phyloP scores from a whole-genome alignment of 2,329 filamentous ascomycete species.

The Fusarium tanahbumbuense region DNA sequence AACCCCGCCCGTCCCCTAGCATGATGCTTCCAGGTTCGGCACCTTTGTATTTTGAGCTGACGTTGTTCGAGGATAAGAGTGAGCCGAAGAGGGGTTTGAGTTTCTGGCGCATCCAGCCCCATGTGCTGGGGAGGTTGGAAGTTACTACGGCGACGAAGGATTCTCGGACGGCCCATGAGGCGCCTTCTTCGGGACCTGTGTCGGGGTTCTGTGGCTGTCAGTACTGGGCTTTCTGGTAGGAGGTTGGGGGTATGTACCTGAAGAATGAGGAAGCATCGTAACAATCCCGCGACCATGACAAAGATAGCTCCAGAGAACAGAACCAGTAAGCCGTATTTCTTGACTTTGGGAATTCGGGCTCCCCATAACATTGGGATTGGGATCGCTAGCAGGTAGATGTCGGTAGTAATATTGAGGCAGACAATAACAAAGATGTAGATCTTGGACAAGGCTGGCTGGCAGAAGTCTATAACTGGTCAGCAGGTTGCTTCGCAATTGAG shows the following conservation, averaged over 20 bases:
- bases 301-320: constrained; percentile 60
- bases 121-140: constrained; percentile 52
- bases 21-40: constrained; percentile 42
- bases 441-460: constrained; percentile 55
- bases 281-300: constrained; percentile 52
- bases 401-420: constrained; percentile 54
- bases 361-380: constrained; percentile 64
- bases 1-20: constrained; percentile 30
- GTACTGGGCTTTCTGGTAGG: fast-evolving
- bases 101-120: constrained; percentile 44
- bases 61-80: constrained; percentile 38
- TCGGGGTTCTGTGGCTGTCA: constrained; percentile 47
- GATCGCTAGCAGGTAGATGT: constrained; percentile 56
- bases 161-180: constrained; percentile 54
- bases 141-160: constrained; percentile 55
- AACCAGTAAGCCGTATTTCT: constrained; percentile 64
- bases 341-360: constrained; percentile 59
- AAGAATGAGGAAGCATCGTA: constrained; percentile 53
- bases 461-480: constrained; percentile 51
- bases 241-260: constrained; percentile 36
- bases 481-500: too few relatives aligned
- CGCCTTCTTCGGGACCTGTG: constrained; percentile 50
- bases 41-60: constrained; percentile 33
- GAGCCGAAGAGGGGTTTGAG: constrained; percentile 43
- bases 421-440: constrained; percentile 54